A percentile compares a stretch with the other conserved stretches of the same genome.
phyloP scores from a whole-genome alignment of 2,329 filamentous ascomycete species.

The Lasiodiplodia hormozganensis region DNA sequence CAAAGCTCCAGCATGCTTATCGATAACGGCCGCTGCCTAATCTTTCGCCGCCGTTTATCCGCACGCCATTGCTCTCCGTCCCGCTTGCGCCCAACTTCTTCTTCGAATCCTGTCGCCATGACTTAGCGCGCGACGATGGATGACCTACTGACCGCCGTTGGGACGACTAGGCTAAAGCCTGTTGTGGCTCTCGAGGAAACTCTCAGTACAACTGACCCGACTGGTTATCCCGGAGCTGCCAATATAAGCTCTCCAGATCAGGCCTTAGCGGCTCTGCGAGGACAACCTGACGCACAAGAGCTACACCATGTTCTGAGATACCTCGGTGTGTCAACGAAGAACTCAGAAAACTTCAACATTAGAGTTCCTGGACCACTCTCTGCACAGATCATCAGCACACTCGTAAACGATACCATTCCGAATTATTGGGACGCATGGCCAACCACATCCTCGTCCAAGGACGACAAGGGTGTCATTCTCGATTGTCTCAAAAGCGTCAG shows the following conservation, averaged over 20 bases:
- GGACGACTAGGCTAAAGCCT: constrained; percentile 31
- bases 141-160: constrained; percentile 57
- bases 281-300: constrained; percentile 67
- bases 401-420: constrained; percentile 77
- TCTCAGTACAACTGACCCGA: background rate
- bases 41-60: constrained; percentile 1
- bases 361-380: constrained; percentile 69
- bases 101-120: background rate
- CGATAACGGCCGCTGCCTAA: constrained; percentile 27
- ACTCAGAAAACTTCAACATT: constrained; percentile 59
- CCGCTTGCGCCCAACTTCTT: constrained; percentile 5
- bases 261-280: constrained; percentile 66
- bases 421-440: constrained; percentile 78
- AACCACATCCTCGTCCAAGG: background rate
- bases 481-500: constrained; percentile 74
- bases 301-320: constrained; percentile 62
- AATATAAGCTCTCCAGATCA: constrained; percentile 48
- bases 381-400: constrained; percentile 75
- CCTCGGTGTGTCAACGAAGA: constrained; percentile 47
- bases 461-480: constrained; percentile 56
- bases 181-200: background rate
- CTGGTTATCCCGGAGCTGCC: constrained; percentile 9
- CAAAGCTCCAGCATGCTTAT: constrained; percentile 25
- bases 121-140: constrained; percentile 51
- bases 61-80: background rate